These are phyloP conservation scores for Conticribra weissflogii DNA, from an alignment of 108 stramenopile species.

Conservation along the genomic window DNA sequence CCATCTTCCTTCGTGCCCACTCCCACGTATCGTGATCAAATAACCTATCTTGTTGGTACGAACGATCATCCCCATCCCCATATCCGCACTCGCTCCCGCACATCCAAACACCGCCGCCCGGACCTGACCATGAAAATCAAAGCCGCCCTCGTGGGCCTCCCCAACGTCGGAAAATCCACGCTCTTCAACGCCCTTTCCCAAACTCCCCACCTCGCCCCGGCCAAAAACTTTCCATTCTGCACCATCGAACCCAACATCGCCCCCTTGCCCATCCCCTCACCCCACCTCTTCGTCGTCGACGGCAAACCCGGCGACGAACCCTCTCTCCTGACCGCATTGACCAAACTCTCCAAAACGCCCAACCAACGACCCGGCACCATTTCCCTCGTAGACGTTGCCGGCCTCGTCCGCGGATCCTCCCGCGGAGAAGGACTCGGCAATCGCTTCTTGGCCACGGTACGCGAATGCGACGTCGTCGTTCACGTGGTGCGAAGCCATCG, in stretches of 20 bases:
- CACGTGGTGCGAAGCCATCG: constrained; percentile 88
- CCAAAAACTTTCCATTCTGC: constrained; percentile 96
- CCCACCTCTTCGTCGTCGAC: too few species aligned
- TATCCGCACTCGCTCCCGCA: too few species aligned
- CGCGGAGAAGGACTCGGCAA: constrained; percentile 96
- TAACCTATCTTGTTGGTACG: too few species aligned
- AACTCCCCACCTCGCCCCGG: constrained; percentile 60
- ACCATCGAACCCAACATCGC: constrained; percentile 96
- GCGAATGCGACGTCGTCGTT: constrained; percentile 82
- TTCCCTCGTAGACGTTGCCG: constrained; percentile 95
- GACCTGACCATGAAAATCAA: too few species aligned
- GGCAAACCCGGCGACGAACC: too few species aligned
- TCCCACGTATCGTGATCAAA: too few species aligned
- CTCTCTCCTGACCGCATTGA: constrained; percentile 60
- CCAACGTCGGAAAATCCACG: constrained; percentile 93
- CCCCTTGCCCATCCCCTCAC: constrained; percentile 80
- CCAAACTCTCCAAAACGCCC: constrained; percentile 38
- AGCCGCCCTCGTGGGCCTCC: constrained; percentile 89
- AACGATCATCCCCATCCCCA: too few species aligned
- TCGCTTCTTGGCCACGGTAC: constrained; percentile 88
- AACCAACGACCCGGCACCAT: constrained; percentile 72
- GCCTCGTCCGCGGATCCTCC: constrained; percentile 88
- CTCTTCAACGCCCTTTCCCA: constrained; percentile 85
- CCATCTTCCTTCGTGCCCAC: too few species aligned
- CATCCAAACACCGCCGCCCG: too few species aligned